A percentile compares a stretch with the other conserved stretches of the same genome.
Evolutionary conservation across 2,329 filamentous ascomycete species (phyloP).

Genomic region (Fusarium cyanostomum): DNA sequence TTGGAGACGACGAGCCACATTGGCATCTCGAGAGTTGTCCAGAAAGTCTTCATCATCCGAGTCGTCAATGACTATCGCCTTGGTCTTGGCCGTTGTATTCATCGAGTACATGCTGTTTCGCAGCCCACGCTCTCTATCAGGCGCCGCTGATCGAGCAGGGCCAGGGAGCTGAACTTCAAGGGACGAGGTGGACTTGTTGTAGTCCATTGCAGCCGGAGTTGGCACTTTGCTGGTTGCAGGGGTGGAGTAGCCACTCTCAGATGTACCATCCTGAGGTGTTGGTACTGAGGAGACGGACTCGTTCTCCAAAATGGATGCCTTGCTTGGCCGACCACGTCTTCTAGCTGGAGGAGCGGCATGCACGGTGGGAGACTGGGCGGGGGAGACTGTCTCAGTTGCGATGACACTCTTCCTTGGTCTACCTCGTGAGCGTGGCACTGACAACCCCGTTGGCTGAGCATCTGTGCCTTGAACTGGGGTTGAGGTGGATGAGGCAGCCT

Average conservation of each 20-base stretch:
- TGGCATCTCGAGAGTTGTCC: slow-evolving; percentile 42
- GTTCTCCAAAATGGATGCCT: slow-evolving; percentile 31
- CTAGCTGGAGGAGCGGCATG: slow-evolving; percentile 11
- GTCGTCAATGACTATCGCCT: slow-evolving; percentile 52
- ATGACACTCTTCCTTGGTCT: slow-evolving; percentile 37
- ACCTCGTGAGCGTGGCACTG: slow-evolving; percentile 31
- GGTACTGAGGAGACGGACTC: slow-evolving; percentile 47
- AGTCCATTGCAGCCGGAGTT: slow-evolving; percentile 45
- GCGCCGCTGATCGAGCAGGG: slow-evolving; percentile 16
- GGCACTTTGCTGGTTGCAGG: slow-evolving; percentile 51
- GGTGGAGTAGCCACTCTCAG: slow-evolving; percentile 49
- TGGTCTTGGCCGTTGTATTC: slow-evolving; percentile 57
- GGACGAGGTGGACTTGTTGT: slow-evolving; percentile 29
- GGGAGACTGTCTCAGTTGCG: slow-evolving; percentile 10
- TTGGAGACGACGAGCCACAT: slow-evolving; percentile 49
- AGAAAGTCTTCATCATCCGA: slow-evolving; percentile 49
- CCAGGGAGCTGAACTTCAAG: slow-evolving; percentile 47
- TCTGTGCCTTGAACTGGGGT: slow-evolving; percentile 5
- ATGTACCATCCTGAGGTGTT: slow-evolving; percentile 44
- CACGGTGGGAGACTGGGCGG: background rate
- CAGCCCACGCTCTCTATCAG: slow-evolving; percentile 45
- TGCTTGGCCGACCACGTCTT: slow-evolving; percentile 33
- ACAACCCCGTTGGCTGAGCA: background rate
- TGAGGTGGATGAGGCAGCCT: slow-evolving; percentile 8
- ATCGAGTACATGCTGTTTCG: slow-evolving; percentile 59